A percentile compares a stretch with the other conserved stretches of the same genome.
phyloP scores from a whole-genome alignment of 1,284 basidiomycete species.

The Trichosporon sp. region DNA sequence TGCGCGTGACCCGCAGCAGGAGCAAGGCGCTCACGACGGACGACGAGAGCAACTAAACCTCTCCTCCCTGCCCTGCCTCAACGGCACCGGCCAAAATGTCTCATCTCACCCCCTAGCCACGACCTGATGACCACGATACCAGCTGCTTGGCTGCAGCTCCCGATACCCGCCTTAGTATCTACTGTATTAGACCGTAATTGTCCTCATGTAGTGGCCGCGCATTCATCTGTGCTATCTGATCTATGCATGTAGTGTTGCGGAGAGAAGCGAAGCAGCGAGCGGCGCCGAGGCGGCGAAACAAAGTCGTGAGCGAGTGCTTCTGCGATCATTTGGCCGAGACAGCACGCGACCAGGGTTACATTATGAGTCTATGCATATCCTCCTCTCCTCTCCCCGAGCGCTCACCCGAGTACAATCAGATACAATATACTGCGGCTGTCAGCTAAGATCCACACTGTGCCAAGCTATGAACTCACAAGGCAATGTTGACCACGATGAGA shows the following conservation, averaged over 20 bases:
- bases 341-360: neutral
- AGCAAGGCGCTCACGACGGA: constrained; percentile 38
- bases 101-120: neutral
- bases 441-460: neutral
- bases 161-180: neutral
- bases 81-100: neutral
- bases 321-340: no score
- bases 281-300: neutral
- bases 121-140: constrained; percentile 2
- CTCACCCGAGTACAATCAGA: constrained; percentile 11
- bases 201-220: neutral
- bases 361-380: constrained; percentile 3
- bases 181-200: constrained; percentile 5
- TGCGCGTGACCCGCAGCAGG: constrained; percentile 44
- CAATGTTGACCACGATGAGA: constrained; percentile 72
- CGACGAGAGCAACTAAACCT: constrained; percentile 23
- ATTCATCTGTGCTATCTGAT: constrained; percentile 5
- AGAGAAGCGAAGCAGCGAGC: neutral
- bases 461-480: constrained; percentile 53
- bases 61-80: neutral
- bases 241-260: constrained; percentile 2
- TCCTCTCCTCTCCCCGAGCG: neutral
- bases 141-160: neutral
- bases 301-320: no score
- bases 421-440: constrained; percentile 14